Conservation (phyloP, 768 basidiomycete species). For the Polyporus arcularius region DNA sequence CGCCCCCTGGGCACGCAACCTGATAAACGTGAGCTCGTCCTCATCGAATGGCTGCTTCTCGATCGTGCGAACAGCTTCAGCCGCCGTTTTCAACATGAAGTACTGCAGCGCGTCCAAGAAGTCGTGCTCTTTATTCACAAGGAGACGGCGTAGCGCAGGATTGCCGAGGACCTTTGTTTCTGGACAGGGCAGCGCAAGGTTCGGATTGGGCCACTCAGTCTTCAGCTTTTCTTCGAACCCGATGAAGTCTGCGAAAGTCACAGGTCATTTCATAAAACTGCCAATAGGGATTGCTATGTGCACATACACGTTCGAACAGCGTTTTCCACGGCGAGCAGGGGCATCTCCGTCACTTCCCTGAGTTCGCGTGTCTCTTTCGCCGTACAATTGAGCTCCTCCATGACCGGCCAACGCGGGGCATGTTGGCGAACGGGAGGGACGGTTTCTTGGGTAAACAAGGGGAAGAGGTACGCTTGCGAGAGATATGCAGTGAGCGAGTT, state of each 20-base stretch:
- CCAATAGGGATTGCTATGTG: too few relatives aligned
- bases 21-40: constrained; percentile 9
- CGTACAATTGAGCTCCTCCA: constrained; percentile 1
- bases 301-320: constrained; percentile 5
- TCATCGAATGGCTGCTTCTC: constrained; percentile 11
- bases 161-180: neutral
- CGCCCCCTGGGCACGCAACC: neutral
- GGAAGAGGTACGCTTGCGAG: constrained; percentile 14
- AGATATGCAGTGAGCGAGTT: constrained; percentile 8
- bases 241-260: neutral
- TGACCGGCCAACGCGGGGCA: constrained; percentile 6
- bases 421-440: neutral
- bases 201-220: constrained; percentile 3
- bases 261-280: too few relatives aligned
- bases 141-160: neutral
- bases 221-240: constrained; percentile 3
- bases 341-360: neutral
- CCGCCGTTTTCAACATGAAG: constrained; percentile 8
- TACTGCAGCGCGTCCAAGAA: constrained; percentile 9
- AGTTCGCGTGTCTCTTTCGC: neutral
- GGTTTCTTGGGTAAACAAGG: neutral
- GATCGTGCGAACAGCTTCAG: constrained; percentile 11
- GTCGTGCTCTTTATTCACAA: neutral
- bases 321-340: constrained; percentile 8
- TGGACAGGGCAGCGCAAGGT: constrained; percentile 10